A percentile compares a stretch with the other conserved stretches of the same genome.
These are phyloP conservation scores for Auxenochlorella pyrenoidosa DNA, from an alignment of 139 green algal species.

Conservation along the genomic window DNA sequence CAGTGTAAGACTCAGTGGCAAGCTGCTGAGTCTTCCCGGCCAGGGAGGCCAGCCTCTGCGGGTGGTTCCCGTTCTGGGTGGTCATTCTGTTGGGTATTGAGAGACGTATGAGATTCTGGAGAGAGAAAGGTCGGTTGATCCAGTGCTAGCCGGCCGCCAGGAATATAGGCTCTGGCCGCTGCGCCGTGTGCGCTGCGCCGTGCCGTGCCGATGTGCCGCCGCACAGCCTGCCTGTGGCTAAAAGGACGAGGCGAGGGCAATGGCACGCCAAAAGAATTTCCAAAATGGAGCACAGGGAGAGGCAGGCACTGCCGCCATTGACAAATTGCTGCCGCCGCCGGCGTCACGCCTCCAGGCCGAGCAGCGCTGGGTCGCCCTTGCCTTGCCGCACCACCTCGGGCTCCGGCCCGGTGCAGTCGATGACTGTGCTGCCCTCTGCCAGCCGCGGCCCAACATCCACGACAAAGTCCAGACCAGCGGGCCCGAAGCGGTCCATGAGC, in stretches of 20 bases:
- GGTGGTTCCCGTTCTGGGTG: not conserved
- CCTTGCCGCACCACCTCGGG: conserved; percentile 74
- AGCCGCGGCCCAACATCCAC: conserved; percentile 67
- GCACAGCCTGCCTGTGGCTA: too few relatives aligned
- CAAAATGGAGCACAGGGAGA: not conserved
- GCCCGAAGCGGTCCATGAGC: conserved; percentile 76
- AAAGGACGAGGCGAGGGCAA: too few relatives aligned
- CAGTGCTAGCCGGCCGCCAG: too few relatives aligned
- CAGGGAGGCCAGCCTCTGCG: not conserved
- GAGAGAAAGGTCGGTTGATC: too few relatives aligned
- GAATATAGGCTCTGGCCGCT: too few relatives aligned
- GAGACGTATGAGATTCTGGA: too few relatives aligned
- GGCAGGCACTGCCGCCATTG: not conserved
- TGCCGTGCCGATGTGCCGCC: too few relatives aligned
- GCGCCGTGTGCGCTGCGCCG: too few relatives aligned
- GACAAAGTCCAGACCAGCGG: conserved; percentile 83
- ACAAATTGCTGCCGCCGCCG: not conserved
- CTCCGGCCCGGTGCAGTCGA: conserved; percentile 73
- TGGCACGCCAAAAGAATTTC: not conserved
- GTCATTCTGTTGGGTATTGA: not conserved
- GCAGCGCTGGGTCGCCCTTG: conserved; percentile 71
- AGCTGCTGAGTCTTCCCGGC: not conserved
- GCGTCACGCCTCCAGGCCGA: conserved; percentile 35
- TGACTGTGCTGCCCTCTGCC: conserved; percentile 71
- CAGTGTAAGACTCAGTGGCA: conserved; percentile 30